Conservation (phyloP, 1,139 yeast species). For the Schwanniomyces etchellsii region DNA sequence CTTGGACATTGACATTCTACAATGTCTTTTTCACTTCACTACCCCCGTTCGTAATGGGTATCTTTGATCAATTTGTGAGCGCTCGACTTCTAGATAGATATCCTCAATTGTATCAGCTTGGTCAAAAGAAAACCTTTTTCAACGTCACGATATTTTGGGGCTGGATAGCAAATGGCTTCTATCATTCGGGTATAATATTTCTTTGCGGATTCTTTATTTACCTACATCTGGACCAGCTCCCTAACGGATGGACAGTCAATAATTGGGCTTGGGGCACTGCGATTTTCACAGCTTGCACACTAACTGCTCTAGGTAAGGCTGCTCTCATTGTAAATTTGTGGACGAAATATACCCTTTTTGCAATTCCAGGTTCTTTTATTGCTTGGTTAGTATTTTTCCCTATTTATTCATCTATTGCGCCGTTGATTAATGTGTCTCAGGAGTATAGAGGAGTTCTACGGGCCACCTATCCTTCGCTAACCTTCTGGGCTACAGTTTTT, state of each 20-base stretch:
- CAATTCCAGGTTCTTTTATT: constrained; percentile 89
- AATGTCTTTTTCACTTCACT: constrained; percentile 93
- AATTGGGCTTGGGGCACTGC: constrained; percentile 98
- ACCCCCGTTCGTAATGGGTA: constrained; percentile 95
- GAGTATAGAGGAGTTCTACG: constrained; percentile 80
- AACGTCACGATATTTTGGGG: constrained; percentile 94
- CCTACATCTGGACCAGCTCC: constrained; percentile 58
- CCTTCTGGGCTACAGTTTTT: constrained; percentile 81
- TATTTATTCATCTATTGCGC: constrained; percentile 79
- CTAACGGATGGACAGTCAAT: constrained; percentile 71
- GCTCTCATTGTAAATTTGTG: constrained; percentile 87
- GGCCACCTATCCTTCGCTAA: constrained; percentile 69
- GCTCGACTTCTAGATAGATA: constrained; percentile 86
- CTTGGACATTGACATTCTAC: constrained; percentile 96
- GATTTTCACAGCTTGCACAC: constrained; percentile 77
- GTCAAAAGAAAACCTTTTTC: constrained; percentile 83
- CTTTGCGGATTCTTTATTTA: constrained; percentile 69
- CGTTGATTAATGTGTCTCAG: constrained; percentile 71
- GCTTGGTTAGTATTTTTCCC: constrained; percentile 89
- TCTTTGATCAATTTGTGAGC: constrained; percentile 92
- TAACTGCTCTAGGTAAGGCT: constrained; percentile 92
- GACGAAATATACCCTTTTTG: constrained; percentile 88
- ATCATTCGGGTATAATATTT: constrained; percentile 83
- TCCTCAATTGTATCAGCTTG: constrained; percentile 87
- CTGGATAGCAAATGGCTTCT: constrained; percentile 94